Conservation (phyloP, 2,329 filamentous ascomycete genomes). For the Paecilomyces fulvus region DNA sequence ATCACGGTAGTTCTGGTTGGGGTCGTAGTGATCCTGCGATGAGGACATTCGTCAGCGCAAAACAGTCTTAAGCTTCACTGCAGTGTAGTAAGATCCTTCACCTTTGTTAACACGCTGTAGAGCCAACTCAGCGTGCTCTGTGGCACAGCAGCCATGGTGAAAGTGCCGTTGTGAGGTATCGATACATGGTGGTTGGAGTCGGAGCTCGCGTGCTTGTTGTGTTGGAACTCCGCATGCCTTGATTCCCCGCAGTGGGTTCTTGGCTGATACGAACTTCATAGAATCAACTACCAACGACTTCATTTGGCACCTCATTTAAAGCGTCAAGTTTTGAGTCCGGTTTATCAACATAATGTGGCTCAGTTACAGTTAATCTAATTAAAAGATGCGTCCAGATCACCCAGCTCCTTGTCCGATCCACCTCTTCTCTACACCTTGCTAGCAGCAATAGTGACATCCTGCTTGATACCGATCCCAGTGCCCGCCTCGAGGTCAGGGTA, state of each 20-base stretch:
- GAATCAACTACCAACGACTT: background rate
- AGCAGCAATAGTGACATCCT: conserved; percentile 6
- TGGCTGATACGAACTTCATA: conserved; percentile 1
- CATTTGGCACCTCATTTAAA: background rate
- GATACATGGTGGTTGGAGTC: background rate
- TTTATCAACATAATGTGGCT: background rate
- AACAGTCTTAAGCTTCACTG: conserved; percentile 10
- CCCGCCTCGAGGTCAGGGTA: conserved; percentile 8
- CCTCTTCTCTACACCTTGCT: background rate
- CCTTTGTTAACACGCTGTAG: conserved; percentile 78
- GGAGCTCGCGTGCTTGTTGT: background rate
- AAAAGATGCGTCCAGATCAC: background rate
- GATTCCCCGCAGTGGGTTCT: conserved; percentile 10
- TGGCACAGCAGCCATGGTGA: conserved; percentile 57
- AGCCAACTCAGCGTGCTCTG: conserved; percentile 93
- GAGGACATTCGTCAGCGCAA: conserved; percentile 3
- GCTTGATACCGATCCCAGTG: conserved; percentile 5
- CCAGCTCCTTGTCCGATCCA: background rate
- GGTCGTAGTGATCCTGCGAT: conserved; percentile 28
- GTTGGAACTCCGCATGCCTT: background rate
- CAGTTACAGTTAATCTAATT: background rate
- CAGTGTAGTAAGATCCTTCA: conserved; percentile 26
- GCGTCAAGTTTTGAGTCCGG: no score
- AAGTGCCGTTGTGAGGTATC: conserved; percentile 3
- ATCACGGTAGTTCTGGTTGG: conserved; percentile 76